Conservation (phyloP, 2,329 filamentous ascomycete genomes). For the Colletotrichum sansevieriae region DNA sequence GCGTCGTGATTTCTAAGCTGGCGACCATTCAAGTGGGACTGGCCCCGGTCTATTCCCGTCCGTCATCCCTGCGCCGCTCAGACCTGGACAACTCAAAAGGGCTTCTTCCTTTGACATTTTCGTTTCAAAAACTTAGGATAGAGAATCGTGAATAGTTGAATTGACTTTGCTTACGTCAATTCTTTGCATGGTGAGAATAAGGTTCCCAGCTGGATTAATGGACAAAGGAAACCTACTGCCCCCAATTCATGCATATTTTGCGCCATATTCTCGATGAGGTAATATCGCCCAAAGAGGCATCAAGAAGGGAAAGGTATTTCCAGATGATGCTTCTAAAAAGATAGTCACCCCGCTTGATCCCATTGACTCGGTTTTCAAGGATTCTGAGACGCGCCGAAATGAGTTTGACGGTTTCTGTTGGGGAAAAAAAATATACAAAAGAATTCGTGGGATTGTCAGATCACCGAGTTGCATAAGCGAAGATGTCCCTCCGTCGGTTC, state of each 20-base stretch:
- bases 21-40: not conserved
- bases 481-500: no score
- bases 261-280: not conserved
- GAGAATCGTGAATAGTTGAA: not conserved
- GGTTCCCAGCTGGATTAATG: not conserved
- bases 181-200: not conserved
- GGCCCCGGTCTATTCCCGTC: not conserved
- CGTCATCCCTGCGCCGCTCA: not conserved
- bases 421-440: no score
- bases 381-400: no score
- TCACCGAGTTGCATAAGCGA: no score
- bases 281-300: not conserved
- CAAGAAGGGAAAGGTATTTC: not conserved
- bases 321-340: no score
- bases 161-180: conserved; percentile 9
- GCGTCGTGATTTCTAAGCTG: conserved; percentile 39
- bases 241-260: no score
- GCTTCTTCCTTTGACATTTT: not conserved
- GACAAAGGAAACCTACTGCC: no score
- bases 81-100: not conserved
- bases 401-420: no score
- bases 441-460: no score
- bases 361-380: no score
- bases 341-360: no score
- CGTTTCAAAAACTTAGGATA: not conserved